Conservation (phyloP, 495 filamentous ascomycete genomes). For the Neurospora sp. region DNA sequence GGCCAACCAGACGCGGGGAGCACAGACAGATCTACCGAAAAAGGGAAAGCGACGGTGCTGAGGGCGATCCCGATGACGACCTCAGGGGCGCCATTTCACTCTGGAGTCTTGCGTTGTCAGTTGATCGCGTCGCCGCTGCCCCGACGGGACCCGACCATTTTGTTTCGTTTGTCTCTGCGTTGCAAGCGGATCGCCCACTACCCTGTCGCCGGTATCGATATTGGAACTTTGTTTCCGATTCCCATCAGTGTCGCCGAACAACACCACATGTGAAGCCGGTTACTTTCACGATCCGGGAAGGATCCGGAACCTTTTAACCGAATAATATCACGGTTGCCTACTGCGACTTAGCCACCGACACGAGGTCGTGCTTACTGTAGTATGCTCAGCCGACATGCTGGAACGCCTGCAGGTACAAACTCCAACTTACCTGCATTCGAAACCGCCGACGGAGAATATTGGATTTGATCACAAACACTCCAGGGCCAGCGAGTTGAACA, state of each 20-base stretch:
- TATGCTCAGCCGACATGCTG: not conserved
- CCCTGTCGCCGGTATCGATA: not conserved
- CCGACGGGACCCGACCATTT: not conserved
- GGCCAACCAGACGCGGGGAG: not conserved
- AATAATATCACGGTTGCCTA: not conserved
- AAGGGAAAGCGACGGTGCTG: not conserved
- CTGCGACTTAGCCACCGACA: not conserved
- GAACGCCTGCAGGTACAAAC: not conserved
- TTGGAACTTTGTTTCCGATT: not conserved
- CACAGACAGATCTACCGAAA: not conserved
- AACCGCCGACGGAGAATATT: not conserved
- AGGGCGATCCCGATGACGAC: not conserved
- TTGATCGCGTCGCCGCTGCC: not conserved
- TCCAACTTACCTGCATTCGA: not conserved
- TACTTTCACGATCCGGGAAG: not conserved
- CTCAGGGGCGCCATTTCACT: not conserved
- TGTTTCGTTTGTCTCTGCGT: not conserved
- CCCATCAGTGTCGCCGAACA: not conserved
- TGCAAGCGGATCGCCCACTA: not conserved
- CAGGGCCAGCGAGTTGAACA: not conserved
- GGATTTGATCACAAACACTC: too few species aligned
- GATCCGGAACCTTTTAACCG: not conserved
- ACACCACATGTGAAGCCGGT: not conserved
- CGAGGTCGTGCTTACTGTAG: not conserved
- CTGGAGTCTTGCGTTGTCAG: not conserved